phyloP scores from a whole-genome alignment of 208 protist species.

The Acanthamoeba divionensis region DNA sequence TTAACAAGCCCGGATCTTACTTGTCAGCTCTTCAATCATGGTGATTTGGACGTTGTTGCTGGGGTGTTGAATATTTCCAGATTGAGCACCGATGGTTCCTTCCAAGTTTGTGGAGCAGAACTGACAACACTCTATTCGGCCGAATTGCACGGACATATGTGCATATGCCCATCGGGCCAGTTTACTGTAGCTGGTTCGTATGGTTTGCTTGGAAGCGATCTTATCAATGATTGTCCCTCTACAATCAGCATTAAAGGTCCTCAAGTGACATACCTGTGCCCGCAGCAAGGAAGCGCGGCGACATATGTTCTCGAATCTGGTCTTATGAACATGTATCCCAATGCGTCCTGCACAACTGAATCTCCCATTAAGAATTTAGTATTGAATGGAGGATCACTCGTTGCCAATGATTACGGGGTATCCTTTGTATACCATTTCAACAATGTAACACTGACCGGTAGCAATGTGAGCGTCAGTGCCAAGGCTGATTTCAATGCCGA shows the following conservation, averaged over 20 bases:
- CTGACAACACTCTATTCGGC: neutral
- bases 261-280: conserved; percentile 3
- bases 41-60: neutral
- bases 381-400: neutral
- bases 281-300: neutral
- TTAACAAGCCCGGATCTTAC: neutral
- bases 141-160: neutral
- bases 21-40: neutral
- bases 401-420: neutral
- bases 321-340: conserved; percentile 12
- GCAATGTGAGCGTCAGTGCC: too few species aligned
- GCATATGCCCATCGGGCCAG: neutral
- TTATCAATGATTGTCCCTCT: neutral
- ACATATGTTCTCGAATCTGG: neutral
- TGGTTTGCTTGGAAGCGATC: neutral
- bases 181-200: neutral
- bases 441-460: neutral
- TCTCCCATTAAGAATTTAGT: neutral
- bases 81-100: neutral
- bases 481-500: too few species aligned
- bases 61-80: neutral
- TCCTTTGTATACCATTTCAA: conserved; percentile 44
- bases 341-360: neutral
- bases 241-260: neutral
- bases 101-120: conserved; percentile 11